These are phyloP conservation scores for Globisporangium solare DNA, from an alignment of 352 stramenopile species.

Conservation along the genomic window DNA sequence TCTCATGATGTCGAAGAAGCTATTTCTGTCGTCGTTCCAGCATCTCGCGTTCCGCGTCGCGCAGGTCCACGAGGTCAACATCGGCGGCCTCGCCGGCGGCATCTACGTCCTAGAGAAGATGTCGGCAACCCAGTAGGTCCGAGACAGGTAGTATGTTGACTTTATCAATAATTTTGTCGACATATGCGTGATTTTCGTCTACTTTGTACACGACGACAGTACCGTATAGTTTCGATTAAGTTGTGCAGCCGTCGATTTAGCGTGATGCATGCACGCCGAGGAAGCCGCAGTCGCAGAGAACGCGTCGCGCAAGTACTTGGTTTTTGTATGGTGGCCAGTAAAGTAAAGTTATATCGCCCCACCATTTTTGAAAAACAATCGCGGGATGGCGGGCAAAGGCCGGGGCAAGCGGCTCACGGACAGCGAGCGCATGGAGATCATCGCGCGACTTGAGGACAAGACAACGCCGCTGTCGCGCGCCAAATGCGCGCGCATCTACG, in stretches of 20 bases:
- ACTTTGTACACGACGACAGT: too few relatives aligned
- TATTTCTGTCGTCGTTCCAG: slow-evolving; percentile 50
- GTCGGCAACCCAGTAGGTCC: neutral
- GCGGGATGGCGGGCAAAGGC: slow-evolving; percentile 22
- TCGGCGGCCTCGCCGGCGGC: slow-evolving; percentile 52
- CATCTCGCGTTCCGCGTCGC: slow-evolving; percentile 34
- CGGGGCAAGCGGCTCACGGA: slow-evolving; percentile 64
- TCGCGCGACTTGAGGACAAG: slow-evolving; percentile 56
- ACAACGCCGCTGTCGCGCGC: slow-evolving; percentile 41
- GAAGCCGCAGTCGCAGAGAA: too few relatives aligned
- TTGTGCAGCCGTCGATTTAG: too few relatives aligned
- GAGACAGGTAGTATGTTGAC: too few relatives aligned
- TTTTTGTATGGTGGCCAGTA: too few relatives aligned
- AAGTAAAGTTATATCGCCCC: too few relatives aligned
- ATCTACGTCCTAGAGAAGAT: slow-evolving; percentile 57
- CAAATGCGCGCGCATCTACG: slow-evolving; percentile 56
- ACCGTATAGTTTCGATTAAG: too few relatives aligned
- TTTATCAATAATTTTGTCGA: too few relatives aligned
- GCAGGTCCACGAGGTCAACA: slow-evolving; percentile 61
- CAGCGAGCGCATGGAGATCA: slow-evolving; percentile 75
- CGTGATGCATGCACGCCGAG: too few relatives aligned
- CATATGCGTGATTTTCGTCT: too few relatives aligned
- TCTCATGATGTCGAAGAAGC: slow-evolving; percentile 79
- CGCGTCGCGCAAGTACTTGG: too few relatives aligned
- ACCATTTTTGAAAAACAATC: neutral